Evolutionary conservation across 2,329 filamentous ascomycete genomes (phyloP).

Genomic region (Fusarium bactridioides): DNA sequence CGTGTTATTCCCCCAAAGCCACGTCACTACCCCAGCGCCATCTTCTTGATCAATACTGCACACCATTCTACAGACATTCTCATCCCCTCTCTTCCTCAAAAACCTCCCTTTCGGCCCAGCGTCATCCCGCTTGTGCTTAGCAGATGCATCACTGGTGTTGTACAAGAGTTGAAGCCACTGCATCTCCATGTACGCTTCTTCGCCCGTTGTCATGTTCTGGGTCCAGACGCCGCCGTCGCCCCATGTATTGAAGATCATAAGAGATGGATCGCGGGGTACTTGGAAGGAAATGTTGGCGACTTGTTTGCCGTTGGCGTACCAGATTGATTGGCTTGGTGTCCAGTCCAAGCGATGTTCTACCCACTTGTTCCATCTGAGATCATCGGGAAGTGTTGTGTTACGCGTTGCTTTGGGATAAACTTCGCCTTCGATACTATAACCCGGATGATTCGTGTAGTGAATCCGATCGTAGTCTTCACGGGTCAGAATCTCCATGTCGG

Average conservation of each 20-base stretch:
- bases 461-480: neutral
- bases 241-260: neutral
- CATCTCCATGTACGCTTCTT: neutral
- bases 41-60: neutral
- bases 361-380: neutral
- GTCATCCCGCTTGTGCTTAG: neutral
- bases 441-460: neutral
- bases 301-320: neutral
- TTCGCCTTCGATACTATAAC: neutral
- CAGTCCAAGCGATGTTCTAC: neutral
- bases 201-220: neutral
- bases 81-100: neutral
- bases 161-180: neutral
- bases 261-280: neutral
- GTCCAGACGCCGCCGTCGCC: neutral
- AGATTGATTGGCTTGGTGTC: neutral
- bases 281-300: neutral
- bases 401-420: neutral
- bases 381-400: neutral
- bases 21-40: neutral
- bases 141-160: neutral
- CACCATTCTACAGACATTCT: neutral
- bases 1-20: neutral
- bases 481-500: neutral
- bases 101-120: neutral